Evolutionary conservation across 257 asterid genomes (phyloP), one percentile per base, ranked within the genome.

Genomic region (Cynanchum wilfordii): DNA sequence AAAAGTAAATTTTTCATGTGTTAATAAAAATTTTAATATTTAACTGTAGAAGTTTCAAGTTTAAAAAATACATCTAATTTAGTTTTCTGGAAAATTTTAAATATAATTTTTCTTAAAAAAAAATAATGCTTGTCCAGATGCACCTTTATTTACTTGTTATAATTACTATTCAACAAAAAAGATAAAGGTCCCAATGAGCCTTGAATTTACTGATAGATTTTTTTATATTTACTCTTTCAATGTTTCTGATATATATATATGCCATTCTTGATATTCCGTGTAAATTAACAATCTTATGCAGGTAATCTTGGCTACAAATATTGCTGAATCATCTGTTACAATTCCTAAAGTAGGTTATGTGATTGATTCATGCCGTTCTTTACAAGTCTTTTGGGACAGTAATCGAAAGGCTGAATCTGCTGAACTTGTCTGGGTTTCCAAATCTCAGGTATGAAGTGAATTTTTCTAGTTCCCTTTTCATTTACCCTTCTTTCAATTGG

Each of bases 301-400:
- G 99, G 93, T 94, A 47, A 94, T 94, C 76, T 79, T 94, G 81
- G 99, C 99, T 66, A 94, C 99, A 76, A 94, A 94, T 72, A 94
- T 94, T 78, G 99, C 98, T 60, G 99, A 94, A 80, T 94, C 99
- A 82, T 94, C 99, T 15, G 99, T 94, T 71, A 94, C 99, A 30
- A 94, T 94, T 86, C 99, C 99, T 63, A 86, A 88, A 84, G 97
- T 94, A 44, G 99, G 98, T 68, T 87, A 88, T 82, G 96, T 94
- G 75, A 87, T 94, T 77, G 99, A 94, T 83, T 94, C 99, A 33
- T 94, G 99, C 71, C 98, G 99, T 75, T 91, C 99, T 70, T 87
- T 94, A 84, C 98, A 91, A 88, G 97, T 94, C 79, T 85, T 83
- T 80, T 94, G 98, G 98, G 97, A 94, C 79, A 79, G 64, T 33